Evolutionary conservation across 768 basidiomycete genomes (phyloP).

Genomic region (Trametes cingulata): DNA sequence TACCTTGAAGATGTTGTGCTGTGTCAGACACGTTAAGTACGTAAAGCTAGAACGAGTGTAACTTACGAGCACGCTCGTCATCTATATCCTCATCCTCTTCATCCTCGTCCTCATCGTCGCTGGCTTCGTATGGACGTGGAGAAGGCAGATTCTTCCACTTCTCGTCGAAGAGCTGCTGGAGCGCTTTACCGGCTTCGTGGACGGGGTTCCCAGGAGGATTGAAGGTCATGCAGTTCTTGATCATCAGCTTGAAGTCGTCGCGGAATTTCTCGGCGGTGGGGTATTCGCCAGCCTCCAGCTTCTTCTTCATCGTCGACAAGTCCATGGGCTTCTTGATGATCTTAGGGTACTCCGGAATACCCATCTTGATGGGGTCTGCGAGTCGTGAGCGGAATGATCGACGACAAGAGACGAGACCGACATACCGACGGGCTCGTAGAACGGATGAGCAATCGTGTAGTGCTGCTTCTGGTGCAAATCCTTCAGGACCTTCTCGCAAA

Average conservation of each 20-base stretch:
- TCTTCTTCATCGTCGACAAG: slow-evolving; percentile 81
- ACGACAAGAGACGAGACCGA: slow-evolving; percentile 26
- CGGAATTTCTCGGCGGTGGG: slow-evolving; percentile 77
- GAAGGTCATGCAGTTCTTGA: slow-evolving; percentile 90
- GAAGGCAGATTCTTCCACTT: slow-evolving; percentile 84
- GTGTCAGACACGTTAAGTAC: slow-evolving; percentile 20
- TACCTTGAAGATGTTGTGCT: slow-evolving; percentile 46
- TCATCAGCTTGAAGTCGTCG: slow-evolving; percentile 92
- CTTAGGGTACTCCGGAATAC: slow-evolving; percentile 83
- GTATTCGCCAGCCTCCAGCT: slow-evolving; percentile 80
- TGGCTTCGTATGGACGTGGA: slow-evolving; percentile 43
- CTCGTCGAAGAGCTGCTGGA: slow-evolving; percentile 89
- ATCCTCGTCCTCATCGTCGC: slow-evolving; percentile 65
- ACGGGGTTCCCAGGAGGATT: slow-evolving; percentile 89
- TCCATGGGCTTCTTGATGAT: slow-evolving; percentile 97
- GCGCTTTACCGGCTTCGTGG: slow-evolving; percentile 78
- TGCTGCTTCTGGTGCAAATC: slow-evolving; percentile 83
- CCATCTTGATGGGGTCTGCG: slow-evolving; percentile 76
- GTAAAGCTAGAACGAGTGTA: not conserved
- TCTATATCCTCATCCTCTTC: slow-evolving; percentile 66
- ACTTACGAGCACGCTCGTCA: slow-evolving; percentile 68
- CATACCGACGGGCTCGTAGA: slow-evolving; percentile 93
- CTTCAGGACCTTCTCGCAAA: slow-evolving; percentile 70
- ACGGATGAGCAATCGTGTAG: slow-evolving; percentile 70
- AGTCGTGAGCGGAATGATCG: not conserved